These are phyloP conservation scores for Ormosia emarginata DNA, from an alignment of 306 rosid genomes.

Conservation along the genomic window DNA sequence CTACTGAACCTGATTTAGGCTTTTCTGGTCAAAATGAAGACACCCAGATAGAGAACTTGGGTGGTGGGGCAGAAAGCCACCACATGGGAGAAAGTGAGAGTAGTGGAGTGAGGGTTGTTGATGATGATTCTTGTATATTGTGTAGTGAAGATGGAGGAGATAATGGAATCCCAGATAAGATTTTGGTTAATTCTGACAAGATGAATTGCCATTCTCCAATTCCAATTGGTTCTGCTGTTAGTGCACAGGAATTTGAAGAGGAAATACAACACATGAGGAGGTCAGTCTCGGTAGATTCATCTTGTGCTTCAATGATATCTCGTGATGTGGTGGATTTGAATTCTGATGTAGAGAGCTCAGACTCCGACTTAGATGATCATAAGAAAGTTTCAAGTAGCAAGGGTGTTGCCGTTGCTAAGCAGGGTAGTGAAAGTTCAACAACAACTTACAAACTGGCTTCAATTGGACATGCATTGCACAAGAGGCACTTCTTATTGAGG, in stretches of 20 bases:
- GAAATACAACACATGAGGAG: constrained; percentile 38
- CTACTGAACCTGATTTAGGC: background rate
- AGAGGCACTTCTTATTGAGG: constrained; percentile 28
- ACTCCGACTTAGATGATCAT: background rate
- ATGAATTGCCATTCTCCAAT: constrained; percentile 19
- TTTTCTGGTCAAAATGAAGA: constrained; percentile 20
- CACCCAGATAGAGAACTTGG: constrained; percentile 16
- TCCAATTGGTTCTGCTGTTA: background rate
- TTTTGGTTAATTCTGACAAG: constrained; percentile 3
- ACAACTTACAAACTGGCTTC: constrained; percentile 21
- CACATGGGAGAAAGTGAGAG: constrained; percentile 20
- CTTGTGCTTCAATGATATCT: constrained; percentile 24
- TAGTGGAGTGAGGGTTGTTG: constrained; percentile 19
- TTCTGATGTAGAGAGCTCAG: constrained; percentile 17
- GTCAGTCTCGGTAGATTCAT: constrained; percentile 40
- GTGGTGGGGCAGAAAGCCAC: background rate
- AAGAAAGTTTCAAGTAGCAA: background rate
- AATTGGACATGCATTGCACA: constrained; percentile 36
- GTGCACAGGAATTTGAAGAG: constrained; percentile 1
- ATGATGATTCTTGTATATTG: background rate
- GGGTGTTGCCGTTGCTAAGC: constrained; percentile 15
- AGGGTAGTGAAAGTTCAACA: constrained; percentile 27
- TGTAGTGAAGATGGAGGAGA: background rate
- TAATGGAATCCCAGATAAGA: constrained; percentile 13
- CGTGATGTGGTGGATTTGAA: constrained; percentile 19